phyloP scores from a whole-genome alignment of 139 green algal genomes.

The Chlamydomonas incerta region DNA sequence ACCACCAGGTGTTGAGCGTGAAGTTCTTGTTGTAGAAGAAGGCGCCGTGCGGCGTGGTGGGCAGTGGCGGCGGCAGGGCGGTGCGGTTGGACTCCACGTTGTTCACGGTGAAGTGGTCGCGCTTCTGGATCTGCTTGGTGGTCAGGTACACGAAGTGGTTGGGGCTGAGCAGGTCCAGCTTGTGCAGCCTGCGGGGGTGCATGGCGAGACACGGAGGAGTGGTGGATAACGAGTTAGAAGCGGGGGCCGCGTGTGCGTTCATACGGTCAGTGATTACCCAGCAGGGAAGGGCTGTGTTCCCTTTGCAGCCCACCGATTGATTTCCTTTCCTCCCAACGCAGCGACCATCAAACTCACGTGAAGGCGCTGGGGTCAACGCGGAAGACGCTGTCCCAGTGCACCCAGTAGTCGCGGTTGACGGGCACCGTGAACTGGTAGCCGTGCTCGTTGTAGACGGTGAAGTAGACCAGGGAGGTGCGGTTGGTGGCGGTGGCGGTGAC shows the following conservation, averaged over 20 bases:
- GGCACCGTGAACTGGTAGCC: slow-evolving; percentile 69
- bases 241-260: too few species aligned
- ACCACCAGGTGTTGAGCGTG: slow-evolving; percentile 35
- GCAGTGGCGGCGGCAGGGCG: background rate
- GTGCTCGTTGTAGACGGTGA: slow-evolving; percentile 61
- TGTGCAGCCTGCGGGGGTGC: slow-evolving; percentile 48
- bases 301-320: too few species aligned
- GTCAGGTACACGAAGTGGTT: slow-evolving; percentile 12
- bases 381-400: slow-evolving; percentile 57
- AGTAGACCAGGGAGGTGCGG: slow-evolving; percentile 39
- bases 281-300: too few species aligned
- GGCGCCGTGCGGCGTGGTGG: background rate
- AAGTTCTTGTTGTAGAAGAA: slow-evolving; percentile 47
- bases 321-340: too few species aligned
- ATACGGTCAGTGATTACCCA: too few species aligned
- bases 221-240: too few species aligned
- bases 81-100: background rate
- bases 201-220: too few species aligned
- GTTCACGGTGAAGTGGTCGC: slow-evolving; percentile 43
- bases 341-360: too few species aligned
- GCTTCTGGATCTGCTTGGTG: slow-evolving; percentile 28
- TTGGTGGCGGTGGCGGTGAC: slow-evolving; percentile 16
- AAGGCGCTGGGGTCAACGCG: slow-evolving; percentile 32
- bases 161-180: slow-evolving; percentile 40
- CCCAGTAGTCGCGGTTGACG: slow-evolving; percentile 46